Percentiles rank a stretch among this genome's conserved stretches.
Conservation (phyloP, 495 filamentous ascomycete species). For the Penicillium robsamsonii region DNA sequence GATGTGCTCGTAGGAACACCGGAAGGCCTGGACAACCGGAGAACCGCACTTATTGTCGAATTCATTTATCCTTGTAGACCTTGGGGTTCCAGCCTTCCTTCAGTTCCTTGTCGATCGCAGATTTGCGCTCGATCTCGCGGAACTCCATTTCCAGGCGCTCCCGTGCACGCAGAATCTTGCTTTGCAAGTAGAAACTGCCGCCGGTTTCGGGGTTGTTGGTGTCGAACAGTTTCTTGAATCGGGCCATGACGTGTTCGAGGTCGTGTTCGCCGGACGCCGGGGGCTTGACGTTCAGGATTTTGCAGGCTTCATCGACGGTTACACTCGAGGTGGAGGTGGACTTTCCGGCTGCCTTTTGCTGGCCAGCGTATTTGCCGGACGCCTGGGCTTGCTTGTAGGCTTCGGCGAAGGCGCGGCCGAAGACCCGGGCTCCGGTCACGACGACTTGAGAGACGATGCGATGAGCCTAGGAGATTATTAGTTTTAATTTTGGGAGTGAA, state of each 20-base stretch:
- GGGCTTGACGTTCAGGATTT: constrained; percentile 94
- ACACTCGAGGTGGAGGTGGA: constrained; percentile 64
- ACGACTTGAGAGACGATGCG: constrained; percentile 92
- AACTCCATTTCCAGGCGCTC: constrained; percentile 88
- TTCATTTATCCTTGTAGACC: constrained; percentile 82
- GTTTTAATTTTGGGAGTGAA: not conserved
- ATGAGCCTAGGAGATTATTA: constrained; percentile 65
- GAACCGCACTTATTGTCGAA: constrained; percentile 3
- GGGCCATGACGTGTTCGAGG: constrained; percentile 71
- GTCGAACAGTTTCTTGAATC: constrained; percentile 95
- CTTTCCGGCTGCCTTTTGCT: constrained; percentile 42
- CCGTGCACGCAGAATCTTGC: constrained; percentile 86
- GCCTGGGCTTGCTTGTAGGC: constrained; percentile 90
- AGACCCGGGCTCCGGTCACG: constrained; percentile 81
- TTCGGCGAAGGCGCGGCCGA: constrained; percentile 89
- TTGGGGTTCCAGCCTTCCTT: constrained; percentile 91
- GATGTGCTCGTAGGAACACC: constrained; percentile 6
- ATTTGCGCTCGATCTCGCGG: constrained; percentile 47
- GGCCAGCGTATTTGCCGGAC: constrained; percentile 75
- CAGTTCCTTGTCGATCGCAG: constrained; percentile 62
- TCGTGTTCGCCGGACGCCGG: constrained; percentile 73
- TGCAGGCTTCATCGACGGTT: constrained; percentile 94
- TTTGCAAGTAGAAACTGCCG: constrained; percentile 96
- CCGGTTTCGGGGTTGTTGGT: constrained; percentile 90
- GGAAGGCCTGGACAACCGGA: not conserved